Conservation (phyloP, 768 basidiomycete genomes). For the Tulasnella sp. region DNA sequence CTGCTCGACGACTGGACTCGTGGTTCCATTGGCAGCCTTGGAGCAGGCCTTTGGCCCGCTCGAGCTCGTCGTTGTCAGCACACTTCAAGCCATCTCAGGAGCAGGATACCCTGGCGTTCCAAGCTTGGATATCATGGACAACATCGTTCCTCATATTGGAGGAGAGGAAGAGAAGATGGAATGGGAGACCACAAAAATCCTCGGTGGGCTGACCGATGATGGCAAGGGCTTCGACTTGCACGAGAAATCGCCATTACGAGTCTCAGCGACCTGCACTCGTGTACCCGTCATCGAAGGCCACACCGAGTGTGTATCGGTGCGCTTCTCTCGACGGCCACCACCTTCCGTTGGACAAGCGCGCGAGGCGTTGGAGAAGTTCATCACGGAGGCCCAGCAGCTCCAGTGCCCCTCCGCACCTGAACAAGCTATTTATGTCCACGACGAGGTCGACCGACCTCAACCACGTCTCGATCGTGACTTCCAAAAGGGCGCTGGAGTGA, state of each 20-base stretch:
- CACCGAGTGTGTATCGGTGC: constrained; percentile 84
- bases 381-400: constrained; percentile 71
- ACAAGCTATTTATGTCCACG: constrained; percentile 87
- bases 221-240: constrained; percentile 82
- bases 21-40: constrained; percentile 87
- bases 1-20: constrained; percentile 92
- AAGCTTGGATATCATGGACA: constrained; percentile 90
- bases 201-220: constrained; percentile 72
- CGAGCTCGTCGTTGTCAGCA: constrained; percentile 87
- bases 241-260: constrained; percentile 72
- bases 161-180: constrained; percentile 99
- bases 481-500: constrained; percentile 89
- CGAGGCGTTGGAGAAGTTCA: constrained; percentile 74
- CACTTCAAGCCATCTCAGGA: constrained; percentile 97
- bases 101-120: constrained; percentile 97
- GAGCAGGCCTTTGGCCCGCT: constrained; percentile 93
- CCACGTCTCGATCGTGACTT: constrained; percentile 89
- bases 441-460: constrained; percentile 90
- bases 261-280: constrained; percentile 92
- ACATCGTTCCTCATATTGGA: constrained; percentile 90
- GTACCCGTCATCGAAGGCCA: constrained; percentile 97
- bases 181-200: constrained; percentile 98
- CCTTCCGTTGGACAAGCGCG: constrained; percentile 87
- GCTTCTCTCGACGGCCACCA: constrained; percentile 77
- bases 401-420: constrained; percentile 84